Percentiles rank a stretch among this genome's conserved stretches.
Evolutionary conservation across 2,329 filamentous ascomycete species (phyloP).

Genomic region (Xylaria sp.): DNA sequence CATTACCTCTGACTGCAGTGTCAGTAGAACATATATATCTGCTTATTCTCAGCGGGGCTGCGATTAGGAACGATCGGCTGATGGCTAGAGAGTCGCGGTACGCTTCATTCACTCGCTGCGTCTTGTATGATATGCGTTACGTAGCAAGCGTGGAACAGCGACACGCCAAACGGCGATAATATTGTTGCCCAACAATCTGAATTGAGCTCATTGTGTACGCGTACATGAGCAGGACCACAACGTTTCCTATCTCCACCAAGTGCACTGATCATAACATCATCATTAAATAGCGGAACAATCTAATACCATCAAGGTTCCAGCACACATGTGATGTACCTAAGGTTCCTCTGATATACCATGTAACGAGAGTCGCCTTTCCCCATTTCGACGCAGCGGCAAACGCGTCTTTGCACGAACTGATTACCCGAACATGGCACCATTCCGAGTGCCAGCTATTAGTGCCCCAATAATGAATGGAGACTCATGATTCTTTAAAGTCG

Average conservation of each 20-base stretch:
- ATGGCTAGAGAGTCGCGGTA: not conserved
- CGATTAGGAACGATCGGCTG: not conserved
- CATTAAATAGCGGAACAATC: not conserved
- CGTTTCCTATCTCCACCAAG: not conserved
- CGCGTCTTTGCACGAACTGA: not conserved
- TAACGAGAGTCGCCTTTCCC: not conserved
- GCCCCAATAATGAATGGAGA: not conserved
- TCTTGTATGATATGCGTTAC: conserved; percentile 5
- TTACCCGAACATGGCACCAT: not conserved
- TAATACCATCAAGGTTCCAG: not conserved
- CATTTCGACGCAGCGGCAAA: not conserved
- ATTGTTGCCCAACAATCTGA: not conserved
- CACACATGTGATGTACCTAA: not conserved
- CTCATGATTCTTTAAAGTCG: not conserved
- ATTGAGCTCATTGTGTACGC: not conserved
- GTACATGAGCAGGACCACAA: not conserved
- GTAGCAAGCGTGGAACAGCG: conserved; percentile 11
- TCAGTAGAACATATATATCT: not conserved
- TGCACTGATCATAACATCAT: not conserved
- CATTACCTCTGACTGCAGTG: not conserved
- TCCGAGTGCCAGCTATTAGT: not conserved
- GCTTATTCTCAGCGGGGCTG: not conserved
- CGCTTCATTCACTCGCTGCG: not conserved
- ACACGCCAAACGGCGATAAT: not conserved
- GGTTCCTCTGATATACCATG: no score